Base-by-base conservation (phyloP, 371 early-diverging fungal genomes). In the Thermomucor indicae-seudaticae region DNA sequence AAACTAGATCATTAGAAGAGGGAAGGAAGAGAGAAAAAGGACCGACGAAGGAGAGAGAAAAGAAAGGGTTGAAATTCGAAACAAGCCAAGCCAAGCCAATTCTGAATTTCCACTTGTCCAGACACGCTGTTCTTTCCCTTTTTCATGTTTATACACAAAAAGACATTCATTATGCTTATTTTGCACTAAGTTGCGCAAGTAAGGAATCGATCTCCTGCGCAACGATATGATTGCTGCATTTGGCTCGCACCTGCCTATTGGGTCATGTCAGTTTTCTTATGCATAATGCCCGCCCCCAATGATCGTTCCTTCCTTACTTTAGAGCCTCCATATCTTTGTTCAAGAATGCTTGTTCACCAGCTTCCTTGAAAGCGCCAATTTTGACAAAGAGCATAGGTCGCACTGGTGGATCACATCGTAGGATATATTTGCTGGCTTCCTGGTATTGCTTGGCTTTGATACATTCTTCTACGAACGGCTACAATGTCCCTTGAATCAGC, bases 401-500 rank as follows among this genome's bases (percentile, higher is more conserved):
- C 1, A 79, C 71, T 4, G 69, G 64, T 1, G 82, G 69, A 45
- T 91, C 90, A 54, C 92, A 91, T 38, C 78, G 77, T 4, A 83
- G 62, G 34, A 91, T 89, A 55, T 91, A 92, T 58, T 85, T 85
- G 35, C 82, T 75, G 0, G 92, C 91, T 62, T 92, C 91, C 27
- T 79, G 80, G 39, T 79, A 83, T 58, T 90, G 89, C 59, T 78
- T 72, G 16, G 90, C 89, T 48, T 78, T 78, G 28, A 90, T 80
- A 51, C 90, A 91, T 47, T 86, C 90, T 50, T 89, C 87, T 17
- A 88, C 91, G 75, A 92, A 92, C 14, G 93, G 90, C 58, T 84
- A 46, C 19, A 37, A 19, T 30, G 37, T 10, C 14, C 29, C 16
- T 44, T 23, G 7, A 7, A 19, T 25, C 23, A 17, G 14, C 30